Conservation (phyloP, 345 rosid species). For the Euphorbia lathyris region DNA sequence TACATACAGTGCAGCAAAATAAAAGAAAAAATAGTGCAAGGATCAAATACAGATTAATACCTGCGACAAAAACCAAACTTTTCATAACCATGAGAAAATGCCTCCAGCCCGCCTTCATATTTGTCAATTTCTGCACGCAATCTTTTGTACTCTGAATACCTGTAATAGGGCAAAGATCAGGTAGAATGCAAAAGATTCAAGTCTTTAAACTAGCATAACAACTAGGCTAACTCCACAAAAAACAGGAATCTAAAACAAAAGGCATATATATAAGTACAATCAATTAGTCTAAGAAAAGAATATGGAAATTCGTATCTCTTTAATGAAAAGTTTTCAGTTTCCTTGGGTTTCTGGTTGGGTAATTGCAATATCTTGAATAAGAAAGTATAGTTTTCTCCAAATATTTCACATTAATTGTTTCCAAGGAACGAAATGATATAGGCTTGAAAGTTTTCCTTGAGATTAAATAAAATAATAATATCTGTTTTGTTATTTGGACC, state of each 20-base stretch:
- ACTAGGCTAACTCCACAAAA: constrained; percentile 14
- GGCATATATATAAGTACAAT: not conserved
- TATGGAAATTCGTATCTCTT: not conserved
- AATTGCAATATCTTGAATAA: not conserved
- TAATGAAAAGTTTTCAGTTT: not conserved
- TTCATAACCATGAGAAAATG: constrained; percentile 91
- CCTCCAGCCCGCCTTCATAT: constrained; percentile 87
- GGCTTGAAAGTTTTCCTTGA: not conserved
- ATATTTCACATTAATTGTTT: not conserved
- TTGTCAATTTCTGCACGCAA: constrained; percentile 66
- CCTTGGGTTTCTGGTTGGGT: not conserved
- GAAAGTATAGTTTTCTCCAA: not conserved
- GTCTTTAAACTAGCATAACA: constrained; percentile 5
- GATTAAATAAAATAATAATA: not conserved
- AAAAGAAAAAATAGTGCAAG: not conserved
- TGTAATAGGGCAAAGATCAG: constrained; percentile 26
- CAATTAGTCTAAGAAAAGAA: not conserved
- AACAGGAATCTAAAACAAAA: not conserved
- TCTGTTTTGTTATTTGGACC: not conserved
- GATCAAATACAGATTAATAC: constrained; percentile 31
- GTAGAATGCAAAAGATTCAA: not conserved
- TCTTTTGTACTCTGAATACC: constrained; percentile 65
- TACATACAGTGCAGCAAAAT: not conserved
- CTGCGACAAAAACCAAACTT: constrained; percentile 80
- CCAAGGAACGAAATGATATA: not conserved